phyloP scores from a whole-genome alignment of 768 basidiomycete species.

The Boletus bicolor region DNA sequence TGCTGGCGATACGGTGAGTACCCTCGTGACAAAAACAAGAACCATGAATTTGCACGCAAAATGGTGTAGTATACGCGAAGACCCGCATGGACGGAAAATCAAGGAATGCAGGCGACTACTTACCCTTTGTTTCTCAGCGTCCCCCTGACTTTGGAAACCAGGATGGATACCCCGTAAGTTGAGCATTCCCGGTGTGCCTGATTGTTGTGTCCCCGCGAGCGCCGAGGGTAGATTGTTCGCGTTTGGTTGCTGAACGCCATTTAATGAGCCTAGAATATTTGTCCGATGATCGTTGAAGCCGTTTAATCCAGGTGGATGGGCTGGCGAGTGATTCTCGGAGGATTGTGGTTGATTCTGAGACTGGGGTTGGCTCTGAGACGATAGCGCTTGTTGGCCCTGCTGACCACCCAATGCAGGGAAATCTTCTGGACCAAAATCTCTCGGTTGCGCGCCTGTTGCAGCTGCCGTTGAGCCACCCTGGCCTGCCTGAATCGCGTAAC shows the following conservation, averaged over 20 bases:
- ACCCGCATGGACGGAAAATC: background rate
- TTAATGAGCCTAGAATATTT: conserved; percentile 51
- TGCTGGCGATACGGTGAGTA: conserved; percentile 37
- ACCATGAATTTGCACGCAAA: background rate
- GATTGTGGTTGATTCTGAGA: conserved; percentile 31
- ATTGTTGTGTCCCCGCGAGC: conserved; percentile 45
- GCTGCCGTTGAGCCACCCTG: conserved; percentile 35
- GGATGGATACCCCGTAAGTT: conserved; percentile 44
- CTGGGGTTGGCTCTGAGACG: conserved; percentile 28
- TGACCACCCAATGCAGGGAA: conserved; percentile 84
- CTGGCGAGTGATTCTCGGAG: conserved; percentile 31
- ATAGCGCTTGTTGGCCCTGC: conserved; percentile 32
- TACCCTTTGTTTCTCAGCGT: conserved; percentile 69
- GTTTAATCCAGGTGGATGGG: conserved; percentile 77
- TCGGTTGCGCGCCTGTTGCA: conserved; percentile 10
- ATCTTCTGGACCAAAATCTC: conserved; percentile 77
- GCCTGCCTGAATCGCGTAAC: conserved; percentile 82
- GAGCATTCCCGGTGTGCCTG: conserved; percentile 64
- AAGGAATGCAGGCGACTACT: conserved; percentile 26
- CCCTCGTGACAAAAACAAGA: background rate
- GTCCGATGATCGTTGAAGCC: conserved; percentile 58
- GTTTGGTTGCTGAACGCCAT: conserved; percentile 26
- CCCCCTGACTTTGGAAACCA: conserved; percentile 54
- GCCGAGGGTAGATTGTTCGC: conserved; percentile 20
- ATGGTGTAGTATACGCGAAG: background rate